phyloP scores from a whole-genome alignment of 805 yeast genomes.

The Zygosaccharomyces gambellarensis region DNA sequence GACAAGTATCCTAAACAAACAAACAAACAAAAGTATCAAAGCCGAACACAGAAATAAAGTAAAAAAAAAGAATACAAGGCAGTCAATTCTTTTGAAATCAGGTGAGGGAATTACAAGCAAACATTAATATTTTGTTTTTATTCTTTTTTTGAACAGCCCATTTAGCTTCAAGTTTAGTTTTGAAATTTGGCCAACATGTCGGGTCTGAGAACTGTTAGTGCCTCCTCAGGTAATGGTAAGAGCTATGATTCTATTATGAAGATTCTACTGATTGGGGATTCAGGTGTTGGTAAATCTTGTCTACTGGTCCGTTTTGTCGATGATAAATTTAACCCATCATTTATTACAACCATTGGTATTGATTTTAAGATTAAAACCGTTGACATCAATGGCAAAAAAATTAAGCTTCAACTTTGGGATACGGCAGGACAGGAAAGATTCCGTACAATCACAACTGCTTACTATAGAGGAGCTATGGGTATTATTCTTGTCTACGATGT shows the following conservation, averaged over 20 bases:
- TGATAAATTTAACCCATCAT: conserved; percentile 93
- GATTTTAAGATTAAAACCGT: conserved; percentile 97
- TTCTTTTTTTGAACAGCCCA: too few species aligned
- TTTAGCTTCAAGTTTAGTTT: neutral
- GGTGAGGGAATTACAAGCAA: neutral
- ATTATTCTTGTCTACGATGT: conserved; percentile 80
- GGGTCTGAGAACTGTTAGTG: conserved; percentile 29
- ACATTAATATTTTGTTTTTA: too few species aligned
- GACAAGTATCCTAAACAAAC: neutral
- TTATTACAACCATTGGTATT: conserved; percentile 96
- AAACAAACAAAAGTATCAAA: neutral
- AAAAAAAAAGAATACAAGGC: neutral
- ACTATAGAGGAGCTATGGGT: conserved; percentile 87
- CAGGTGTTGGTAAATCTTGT: conserved; percentile 88
- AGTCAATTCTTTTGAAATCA: neutral
- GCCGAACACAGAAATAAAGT: neutral
- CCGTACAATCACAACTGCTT: conserved; percentile 90
- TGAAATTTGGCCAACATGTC: conserved; percentile 20
- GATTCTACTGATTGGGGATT: conserved; percentile 88
- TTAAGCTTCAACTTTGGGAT: conserved; percentile 95
- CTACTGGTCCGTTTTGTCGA: conserved; percentile 87
- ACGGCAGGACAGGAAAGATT: conserved; percentile 97
- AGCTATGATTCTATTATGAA: conserved; percentile 84
- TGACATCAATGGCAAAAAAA: conserved; percentile 86
- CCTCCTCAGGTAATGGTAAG: conserved; percentile 28